Conservation (phyloP, 2,329 filamentous ascomycete genomes). For the Venturiaceae sp. region DNA sequence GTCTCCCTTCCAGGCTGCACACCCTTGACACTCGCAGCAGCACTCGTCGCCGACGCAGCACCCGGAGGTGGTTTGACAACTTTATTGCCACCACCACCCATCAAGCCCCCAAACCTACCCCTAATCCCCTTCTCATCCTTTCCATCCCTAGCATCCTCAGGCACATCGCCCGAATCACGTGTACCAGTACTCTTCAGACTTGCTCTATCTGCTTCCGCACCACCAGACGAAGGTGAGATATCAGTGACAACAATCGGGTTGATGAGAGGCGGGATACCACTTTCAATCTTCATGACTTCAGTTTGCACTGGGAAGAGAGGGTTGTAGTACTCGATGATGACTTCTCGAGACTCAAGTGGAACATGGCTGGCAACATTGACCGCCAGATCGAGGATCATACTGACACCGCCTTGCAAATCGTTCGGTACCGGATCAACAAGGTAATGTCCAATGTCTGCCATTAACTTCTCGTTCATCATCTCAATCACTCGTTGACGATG, state of each 20-base stretch:
- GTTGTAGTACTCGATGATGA: constrained; percentile 75
- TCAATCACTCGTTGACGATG: constrained; percentile 50
- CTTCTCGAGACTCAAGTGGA: constrained; percentile 83
- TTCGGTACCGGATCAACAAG: constrained; percentile 67
- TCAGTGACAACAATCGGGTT: constrained; percentile 25
- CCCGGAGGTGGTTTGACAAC: constrained; percentile 4
- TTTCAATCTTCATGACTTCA: constrained; percentile 78
- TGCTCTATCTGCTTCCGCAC: constrained; percentile 28
- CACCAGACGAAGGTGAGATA: background rate
- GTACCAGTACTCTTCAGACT: constrained; percentile 23
- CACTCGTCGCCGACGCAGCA: background rate
- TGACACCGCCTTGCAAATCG: constrained; percentile 78
- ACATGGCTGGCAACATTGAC: constrained; percentile 78
- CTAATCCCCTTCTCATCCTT: constrained; percentile 24
- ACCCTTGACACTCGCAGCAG: background rate
- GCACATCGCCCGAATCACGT: constrained; percentile 11
- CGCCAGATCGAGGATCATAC: constrained; percentile 88
- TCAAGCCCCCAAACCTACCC: constrained; percentile 28
- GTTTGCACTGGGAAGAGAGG: constrained; percentile 63
- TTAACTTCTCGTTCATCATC: constrained; percentile 56
- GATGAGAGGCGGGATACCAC: constrained; percentile 37
- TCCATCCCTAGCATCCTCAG: background rate
- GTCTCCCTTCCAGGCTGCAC: constrained; percentile 4
- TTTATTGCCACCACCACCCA: constrained; percentile 8
- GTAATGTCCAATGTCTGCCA: constrained; percentile 61